Conservation (phyloP, 345 rosid genomes). For the Raphanus raphanistrum region DNA sequence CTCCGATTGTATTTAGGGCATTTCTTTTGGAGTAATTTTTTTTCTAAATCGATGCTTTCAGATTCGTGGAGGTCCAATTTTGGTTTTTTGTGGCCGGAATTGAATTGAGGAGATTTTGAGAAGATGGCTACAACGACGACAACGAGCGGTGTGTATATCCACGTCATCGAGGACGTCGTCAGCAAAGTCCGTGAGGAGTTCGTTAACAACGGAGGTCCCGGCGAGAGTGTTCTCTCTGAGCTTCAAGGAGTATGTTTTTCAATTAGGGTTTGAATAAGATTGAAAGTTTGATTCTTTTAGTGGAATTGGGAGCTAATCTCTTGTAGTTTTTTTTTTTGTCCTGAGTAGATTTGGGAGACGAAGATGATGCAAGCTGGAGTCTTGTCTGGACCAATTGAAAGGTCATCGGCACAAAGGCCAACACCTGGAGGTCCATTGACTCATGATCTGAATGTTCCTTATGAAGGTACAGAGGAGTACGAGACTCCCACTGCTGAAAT, state of each 20-base stretch:
- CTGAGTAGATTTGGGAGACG: constrained; percentile 82
- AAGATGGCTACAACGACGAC: constrained; percentile 64
- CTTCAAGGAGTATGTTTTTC: constrained; percentile 77
- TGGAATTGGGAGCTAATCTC: constrained; percentile 25
- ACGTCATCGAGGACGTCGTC: constrained; percentile 90
- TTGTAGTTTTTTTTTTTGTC: neutral
- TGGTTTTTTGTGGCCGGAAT: neutral
- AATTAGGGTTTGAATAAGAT: neutral
- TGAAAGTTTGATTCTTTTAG: neutral
- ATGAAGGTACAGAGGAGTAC: constrained; percentile 88
- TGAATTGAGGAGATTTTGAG: constrained; percentile 7
- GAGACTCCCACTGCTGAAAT: constrained; percentile 98
- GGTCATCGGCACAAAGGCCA: constrained; percentile 60
- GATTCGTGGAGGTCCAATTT: neutral
- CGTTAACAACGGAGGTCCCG: constrained; percentile 74
- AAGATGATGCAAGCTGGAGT: constrained; percentile 96
- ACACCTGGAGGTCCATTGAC: constrained; percentile 61
- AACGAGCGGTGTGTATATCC: constrained; percentile 75
- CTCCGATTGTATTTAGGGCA: neutral
- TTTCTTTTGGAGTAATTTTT: neutral
- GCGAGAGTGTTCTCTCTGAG: constrained; percentile 77
- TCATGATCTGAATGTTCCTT: constrained; percentile 95
- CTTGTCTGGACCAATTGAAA: constrained; percentile 62
- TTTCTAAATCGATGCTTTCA: constrained; percentile 6
- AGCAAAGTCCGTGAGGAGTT: constrained; percentile 94